Conservation (phyloP, 768 basidiomycete genomes). For the Pleurotus tuber-regium region DNA sequence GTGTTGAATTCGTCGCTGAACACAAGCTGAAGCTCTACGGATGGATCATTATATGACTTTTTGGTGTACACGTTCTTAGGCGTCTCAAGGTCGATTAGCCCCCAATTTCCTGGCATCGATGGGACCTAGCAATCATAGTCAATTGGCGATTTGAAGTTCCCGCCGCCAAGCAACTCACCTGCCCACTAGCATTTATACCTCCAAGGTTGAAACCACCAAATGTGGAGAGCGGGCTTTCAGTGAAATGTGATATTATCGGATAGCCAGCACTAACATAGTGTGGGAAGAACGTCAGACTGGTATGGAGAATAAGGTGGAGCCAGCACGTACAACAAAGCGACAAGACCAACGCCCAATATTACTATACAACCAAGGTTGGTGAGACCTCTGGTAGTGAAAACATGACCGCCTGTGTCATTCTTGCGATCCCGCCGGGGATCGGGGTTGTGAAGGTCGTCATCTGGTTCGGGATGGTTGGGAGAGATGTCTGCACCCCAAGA, state of each 20-base stretch:
- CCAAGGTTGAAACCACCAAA: slow-evolving; percentile 71
- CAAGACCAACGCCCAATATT: slow-evolving; percentile 47
- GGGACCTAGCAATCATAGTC: slow-evolving; percentile 43
- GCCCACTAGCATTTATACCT: slow-evolving; percentile 74
- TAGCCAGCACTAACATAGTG: slow-evolving; percentile 51
- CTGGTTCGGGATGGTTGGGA: slow-evolving; percentile 53
- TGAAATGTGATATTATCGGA: slow-evolving; percentile 59
- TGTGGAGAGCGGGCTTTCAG: slow-evolving; percentile 37
- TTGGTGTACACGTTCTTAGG: slow-evolving; percentile 56
- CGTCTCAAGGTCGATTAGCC: slow-evolving; percentile 76
- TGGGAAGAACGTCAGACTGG: not conserved
- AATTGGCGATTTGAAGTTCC: slow-evolving; percentile 1
- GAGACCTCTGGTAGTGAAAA: slow-evolving; percentile 69
- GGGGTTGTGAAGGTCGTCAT: slow-evolving; percentile 74
- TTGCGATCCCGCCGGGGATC: slow-evolving; percentile 63
- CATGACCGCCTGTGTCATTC: slow-evolving; percentile 53
- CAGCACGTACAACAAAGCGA: slow-evolving; percentile 55
- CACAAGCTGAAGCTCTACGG: slow-evolving; percentile 59
- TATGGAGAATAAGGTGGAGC: not conserved
- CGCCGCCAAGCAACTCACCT: slow-evolving; percentile 34
- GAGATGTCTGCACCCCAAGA: slow-evolving; percentile 72
- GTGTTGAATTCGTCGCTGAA: slow-evolving; percentile 90
- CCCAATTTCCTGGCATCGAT: slow-evolving; percentile 57
- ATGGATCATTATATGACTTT: slow-evolving; percentile 50
- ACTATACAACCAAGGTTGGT: slow-evolving; percentile 70